Evolutionary conservation across 768 basidiomycete species (phyloP), one percentile per base, ranked within the genome.

Genomic region (Leucocoprinus sp.): DNA sequence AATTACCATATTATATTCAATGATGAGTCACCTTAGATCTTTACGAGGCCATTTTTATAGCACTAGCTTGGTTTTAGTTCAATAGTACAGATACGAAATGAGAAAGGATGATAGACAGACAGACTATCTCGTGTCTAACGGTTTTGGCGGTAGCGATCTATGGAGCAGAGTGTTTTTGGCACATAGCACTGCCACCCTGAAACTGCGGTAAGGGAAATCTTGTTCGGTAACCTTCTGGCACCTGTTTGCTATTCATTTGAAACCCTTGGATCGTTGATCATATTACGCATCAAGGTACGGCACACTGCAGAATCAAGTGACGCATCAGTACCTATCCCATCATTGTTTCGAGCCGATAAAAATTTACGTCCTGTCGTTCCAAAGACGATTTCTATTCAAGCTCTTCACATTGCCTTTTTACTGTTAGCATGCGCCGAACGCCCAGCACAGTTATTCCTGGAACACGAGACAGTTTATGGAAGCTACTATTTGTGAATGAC

Each of bases 91-190:
- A 45, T 37, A 36, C 38, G 44, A 45, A 38, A 45, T 39, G 44
- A 38, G 44, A 45, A 45, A 28, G 24, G 11, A 17, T 19, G n/a
- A 24, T 23, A 14, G 18, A 27, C 18, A 28, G 35, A 19, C 28
- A 37, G 18, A 19, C 27, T 27, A 37, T 24, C 19, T 37, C 21
- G 37, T 37, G 2, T n/a, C 22, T 37, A 28, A 21, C 35, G 35
- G 24, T 17, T 19, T 19, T n/a, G 28, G 23, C 28, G 27, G 37
- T 44, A 36, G 27, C 21, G 43, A 45, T 45, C 44, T 36, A 39
- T 38, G 26, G 26, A 21, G 44, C 38, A 37, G 44, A 45, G 44
- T 39, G n/a, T n/a, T n/a, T n/a, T n/a, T 9, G 31, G 28, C 24
- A 27, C 38, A 12, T 23, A 23, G 22, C 27, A 41, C 11, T 26